These are phyloP conservation scores for Alternaria sp. DNA, from an alignment of 2,329 filamentous ascomycete species.

Conservation along the genomic window DNA sequence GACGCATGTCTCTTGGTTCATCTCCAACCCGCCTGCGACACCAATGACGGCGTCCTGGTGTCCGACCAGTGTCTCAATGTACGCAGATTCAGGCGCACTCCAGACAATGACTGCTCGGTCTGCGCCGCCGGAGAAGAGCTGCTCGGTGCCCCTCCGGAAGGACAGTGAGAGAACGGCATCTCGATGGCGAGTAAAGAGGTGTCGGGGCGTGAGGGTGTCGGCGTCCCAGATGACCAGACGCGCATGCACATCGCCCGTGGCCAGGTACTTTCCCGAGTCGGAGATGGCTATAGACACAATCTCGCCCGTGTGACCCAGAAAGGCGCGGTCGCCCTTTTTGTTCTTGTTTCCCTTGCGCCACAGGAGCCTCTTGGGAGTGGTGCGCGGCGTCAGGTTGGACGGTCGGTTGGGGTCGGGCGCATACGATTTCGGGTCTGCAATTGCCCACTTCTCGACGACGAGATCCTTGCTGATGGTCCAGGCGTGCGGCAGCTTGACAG, in stretches of 20 bases:
- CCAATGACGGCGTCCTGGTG: conserved; percentile 91
- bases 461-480: conserved; percentile 91
- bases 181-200: conserved; percentile 89
- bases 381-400: conserved; percentile 60
- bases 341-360: conserved; percentile 67
- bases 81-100: conserved; percentile 89
- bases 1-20: conserved; percentile 86
- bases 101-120: conserved; percentile 96
- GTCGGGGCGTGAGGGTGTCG: conserved; percentile 75
- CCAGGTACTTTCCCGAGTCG: conserved; percentile 87
- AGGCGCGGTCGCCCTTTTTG: conserved; percentile 68
- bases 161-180: conserved; percentile 84
- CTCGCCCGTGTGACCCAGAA: conserved; percentile 72
- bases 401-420: conserved; percentile 26
- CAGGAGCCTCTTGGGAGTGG: conserved; percentile 67
- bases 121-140: conserved; percentile 87
- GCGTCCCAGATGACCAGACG: conserved; percentile 90
- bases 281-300: conserved; percentile 88
- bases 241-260: conserved; percentile 85
- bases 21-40: conserved; percentile 63
- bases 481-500: conserved; percentile 77
- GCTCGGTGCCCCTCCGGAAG: conserved; percentile 85
- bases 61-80: conserved; percentile 93
- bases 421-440: conserved; percentile 62
- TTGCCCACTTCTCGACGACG: conserved; percentile 85